Evolutionary conservation across 148 eudicot species (phyloP), one percentile per base, ranked within the genome.

Genomic region (Fagopyrum tataricum): DNA sequence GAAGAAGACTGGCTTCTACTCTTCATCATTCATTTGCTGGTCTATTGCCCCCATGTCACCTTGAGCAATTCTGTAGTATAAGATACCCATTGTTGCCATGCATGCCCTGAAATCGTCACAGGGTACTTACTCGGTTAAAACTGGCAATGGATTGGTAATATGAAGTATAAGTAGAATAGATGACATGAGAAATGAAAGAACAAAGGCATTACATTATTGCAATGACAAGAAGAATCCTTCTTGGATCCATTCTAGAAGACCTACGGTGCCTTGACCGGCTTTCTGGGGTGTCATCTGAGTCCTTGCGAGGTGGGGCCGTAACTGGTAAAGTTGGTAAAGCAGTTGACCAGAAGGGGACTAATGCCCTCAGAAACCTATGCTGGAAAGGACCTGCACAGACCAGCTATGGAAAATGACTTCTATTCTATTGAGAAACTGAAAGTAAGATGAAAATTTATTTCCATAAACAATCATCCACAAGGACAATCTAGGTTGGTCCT

Each of bases 21-120:
- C 97, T 44, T 91, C 89, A 47, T 85, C 90, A 47, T 80, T 55
- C 77, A 84, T 56, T 44, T 87, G 90, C 72, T 86, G 37, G 37
- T 31, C 37, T 31, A 31, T 31, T 31, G 37, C 88, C 52, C 86
- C 92, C 46, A 88, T 70, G 69, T 89, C 91, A 37, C 97, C 83
- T 77, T 95, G 97, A n/a, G 96, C 88, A 24, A 95, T 75, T 85
- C 97, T 92, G 87, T 92, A 95, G 78, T 95, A 95, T 43, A 95
- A 77, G 72, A 95, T 95, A 72, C 92, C 99, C 97, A 95, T 95
- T 5, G 99, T 95, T 71, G 99, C 99, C 96, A 95, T 77, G 82
- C 99, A 95, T 21, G 99, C 97, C 96, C 99, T 95, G 88, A 84
- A 86, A 76, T 20, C 39, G 66, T 21, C 68, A 71, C 9, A 39